Evolutionary conservation across 129 eudicot genomes (phyloP).

Genomic region (Lactuca sativa): DNA sequence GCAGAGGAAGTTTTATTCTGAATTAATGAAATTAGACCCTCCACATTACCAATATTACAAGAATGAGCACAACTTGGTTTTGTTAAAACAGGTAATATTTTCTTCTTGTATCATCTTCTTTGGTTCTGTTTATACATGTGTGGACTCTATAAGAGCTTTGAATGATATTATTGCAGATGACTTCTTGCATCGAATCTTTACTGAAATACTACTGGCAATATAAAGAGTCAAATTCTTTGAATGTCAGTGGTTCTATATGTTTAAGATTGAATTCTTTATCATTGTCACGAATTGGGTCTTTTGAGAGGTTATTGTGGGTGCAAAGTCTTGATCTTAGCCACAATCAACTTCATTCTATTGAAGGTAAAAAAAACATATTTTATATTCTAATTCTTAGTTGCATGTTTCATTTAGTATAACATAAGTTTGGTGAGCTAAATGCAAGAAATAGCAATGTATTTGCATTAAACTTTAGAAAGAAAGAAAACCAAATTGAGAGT

Average conservation of each 20-base stretch:
- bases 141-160: conserved; percentile 4
- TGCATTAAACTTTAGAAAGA: neutral
- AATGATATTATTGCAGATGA: conserved; percentile 44
- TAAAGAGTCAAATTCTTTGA: conserved; percentile 40
- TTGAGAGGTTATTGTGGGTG: conserved; percentile 79
- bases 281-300: conserved; percentile 61
- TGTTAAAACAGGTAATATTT: conserved; percentile 59
- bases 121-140: conserved; percentile 7
- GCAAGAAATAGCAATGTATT: too few species aligned
- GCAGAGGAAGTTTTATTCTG: conserved; percentile 59
- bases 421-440: conserved; percentile 14
- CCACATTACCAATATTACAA: conserved; percentile 72
- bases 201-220: conserved; percentile 53
- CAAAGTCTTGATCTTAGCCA: conserved; percentile 89
- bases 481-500: neutral
- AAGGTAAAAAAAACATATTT: conserved; percentile 64
- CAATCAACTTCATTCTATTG: conserved; percentile 77
- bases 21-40: conserved; percentile 71
- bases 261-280: conserved; percentile 62
- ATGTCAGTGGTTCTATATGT: conserved; percentile 28
- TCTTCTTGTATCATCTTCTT: conserved; percentile 10
- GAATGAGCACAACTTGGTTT: conserved; percentile 73
- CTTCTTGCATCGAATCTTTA: conserved; percentile 55
- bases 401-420: too few species aligned
- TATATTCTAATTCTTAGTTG: neutral